Percentiles rank a stretch among this genome's conserved stretches.
phyloP scores from a whole-genome alignment of 345 rosid species.

The Leavenworthia alabamica region DNA sequence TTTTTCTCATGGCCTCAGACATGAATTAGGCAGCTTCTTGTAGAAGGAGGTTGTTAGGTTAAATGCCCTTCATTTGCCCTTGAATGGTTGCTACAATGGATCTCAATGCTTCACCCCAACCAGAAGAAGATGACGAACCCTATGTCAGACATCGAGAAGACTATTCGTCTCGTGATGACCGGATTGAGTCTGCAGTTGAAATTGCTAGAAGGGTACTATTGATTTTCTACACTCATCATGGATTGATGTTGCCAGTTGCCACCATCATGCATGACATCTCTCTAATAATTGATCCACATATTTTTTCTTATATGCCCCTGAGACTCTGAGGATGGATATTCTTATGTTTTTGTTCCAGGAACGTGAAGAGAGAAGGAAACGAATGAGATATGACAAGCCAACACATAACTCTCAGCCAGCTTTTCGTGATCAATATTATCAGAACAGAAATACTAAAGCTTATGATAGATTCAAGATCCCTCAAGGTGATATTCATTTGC shows the following conservation, averaged over 20 bases:
- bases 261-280: too few species aligned
- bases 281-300: not conserved
- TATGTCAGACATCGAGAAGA: conserved; percentile 43
- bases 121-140: conserved; percentile 71
- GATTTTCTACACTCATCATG: not conserved
- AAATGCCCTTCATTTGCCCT: conserved; percentile 32
- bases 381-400: conserved; percentile 63
- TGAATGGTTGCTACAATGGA: conserved; percentile 81
- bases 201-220: conserved; percentile 57
- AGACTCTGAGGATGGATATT: conserved; percentile 5
- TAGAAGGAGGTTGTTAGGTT: conserved; percentile 13
- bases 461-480: conserved; percentile 77
- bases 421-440: conserved; percentile 44
- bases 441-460: conserved; percentile 37
- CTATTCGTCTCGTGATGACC: conserved; percentile 45
- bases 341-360: conserved; percentile 45
- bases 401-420: conserved; percentile 44
- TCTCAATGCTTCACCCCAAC: conserved; percentile 63
- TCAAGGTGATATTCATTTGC: conserved; percentile 48
- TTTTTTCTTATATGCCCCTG: not conserved
- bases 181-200: conserved; percentile 54
- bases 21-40: conserved; percentile 15
- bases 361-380: conserved; percentile 88
- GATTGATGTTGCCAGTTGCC: not conserved
- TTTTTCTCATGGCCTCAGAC: conserved; percentile 5